Evolutionary conservation across 768 basidiomycete species (phyloP).

Genomic region (Rickenella mellea): DNA sequence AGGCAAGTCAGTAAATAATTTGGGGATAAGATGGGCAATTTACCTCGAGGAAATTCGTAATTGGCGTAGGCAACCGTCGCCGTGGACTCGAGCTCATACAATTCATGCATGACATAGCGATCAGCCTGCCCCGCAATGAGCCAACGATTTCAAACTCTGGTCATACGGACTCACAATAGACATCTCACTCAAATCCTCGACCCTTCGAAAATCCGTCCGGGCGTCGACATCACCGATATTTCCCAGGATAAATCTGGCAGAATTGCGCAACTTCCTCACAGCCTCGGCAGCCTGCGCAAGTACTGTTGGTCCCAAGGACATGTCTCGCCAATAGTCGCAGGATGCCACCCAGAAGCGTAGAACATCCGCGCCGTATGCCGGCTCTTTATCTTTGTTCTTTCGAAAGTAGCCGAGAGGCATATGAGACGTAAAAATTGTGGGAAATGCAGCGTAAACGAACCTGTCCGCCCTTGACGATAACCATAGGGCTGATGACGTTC

Average conservation of each 20-base stretch:
- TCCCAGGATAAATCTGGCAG: slow-evolving; percentile 78
- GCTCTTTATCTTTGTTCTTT: slow-evolving; percentile 60
- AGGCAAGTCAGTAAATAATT: neutral
- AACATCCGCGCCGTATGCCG: slow-evolving; percentile 79
- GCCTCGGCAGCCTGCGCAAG: slow-evolving; percentile 69
- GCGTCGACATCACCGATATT: slow-evolving; percentile 44
- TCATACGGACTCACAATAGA: slow-evolving; percentile 2
- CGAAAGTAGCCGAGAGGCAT: slow-evolving; percentile 2
- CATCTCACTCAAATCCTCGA: slow-evolving; percentile 48
- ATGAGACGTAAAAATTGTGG: neutral
- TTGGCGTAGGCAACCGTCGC: slow-evolving; percentile 60
- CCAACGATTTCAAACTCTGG: neutral
- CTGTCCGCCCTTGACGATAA: slow-evolving; percentile 67
- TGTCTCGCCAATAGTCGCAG: slow-evolving; percentile 83
- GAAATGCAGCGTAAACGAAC: too few relatives aligned
- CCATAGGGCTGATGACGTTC: slow-evolving; percentile 81
- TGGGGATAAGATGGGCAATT: slow-evolving; percentile 1
- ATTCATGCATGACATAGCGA: slow-evolving; percentile 77
- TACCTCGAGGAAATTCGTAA: slow-evolving; percentile 82
- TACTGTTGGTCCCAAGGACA: slow-evolving; percentile 72
- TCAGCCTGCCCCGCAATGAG: slow-evolving; percentile 46
- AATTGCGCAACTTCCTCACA: slow-evolving; percentile 77
- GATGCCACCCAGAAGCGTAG: slow-evolving; percentile 89
- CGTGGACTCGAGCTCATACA: slow-evolving; percentile 59
- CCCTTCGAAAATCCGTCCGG: slow-evolving; percentile 14